Evolutionary conservation across 306 rosid genomes (phyloP).

Genomic region (Aeschynomene evenia): DNA sequence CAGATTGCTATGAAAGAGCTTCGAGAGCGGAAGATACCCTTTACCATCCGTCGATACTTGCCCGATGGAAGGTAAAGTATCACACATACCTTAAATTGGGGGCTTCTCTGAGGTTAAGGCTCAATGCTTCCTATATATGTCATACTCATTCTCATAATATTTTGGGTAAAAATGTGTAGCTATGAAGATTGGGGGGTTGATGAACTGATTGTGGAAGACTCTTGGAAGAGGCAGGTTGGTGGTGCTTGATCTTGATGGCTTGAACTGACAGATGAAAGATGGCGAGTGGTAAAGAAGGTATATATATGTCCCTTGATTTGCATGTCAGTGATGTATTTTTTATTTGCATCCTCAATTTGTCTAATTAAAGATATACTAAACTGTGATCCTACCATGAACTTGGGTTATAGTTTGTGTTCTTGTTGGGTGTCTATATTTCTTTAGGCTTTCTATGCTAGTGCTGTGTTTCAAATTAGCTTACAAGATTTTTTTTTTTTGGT

Average conservation of each 20-base stretch:
- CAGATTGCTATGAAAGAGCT: slow-evolving; percentile 98
- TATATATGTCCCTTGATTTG: neutral
- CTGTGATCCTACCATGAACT: neutral
- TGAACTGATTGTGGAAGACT: slow-evolving; percentile 93
- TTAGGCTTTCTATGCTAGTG: slow-evolving; percentile 1
- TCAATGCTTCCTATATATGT: neutral
- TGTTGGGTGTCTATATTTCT: neutral
- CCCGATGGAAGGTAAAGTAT: slow-evolving; percentile 88
- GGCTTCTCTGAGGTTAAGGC: neutral
- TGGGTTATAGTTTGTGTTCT: neutral
- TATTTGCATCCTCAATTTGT: neutral
- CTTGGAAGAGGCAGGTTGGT: slow-evolving; percentile 98
- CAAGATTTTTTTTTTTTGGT: too few species aligned
- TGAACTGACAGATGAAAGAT: neutral
- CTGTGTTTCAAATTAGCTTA: neutral
- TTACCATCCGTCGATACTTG: slow-evolving; percentile 92
- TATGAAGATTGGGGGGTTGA: slow-evolving; percentile 99
- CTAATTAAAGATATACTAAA: neutral
- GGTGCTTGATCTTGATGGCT: slow-evolving; percentile 68
- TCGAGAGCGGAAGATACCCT: slow-evolving; percentile 88
- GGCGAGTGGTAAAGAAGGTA: slow-evolving; percentile 3
- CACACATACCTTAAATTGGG: neutral
- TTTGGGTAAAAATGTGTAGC: slow-evolving; percentile 37
- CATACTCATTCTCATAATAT: neutral
- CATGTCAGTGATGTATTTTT: too few species aligned